phyloP scores from a whole-genome alignment of 1,284 basidiomycete species.

The Melampsora medusae region DNA sequence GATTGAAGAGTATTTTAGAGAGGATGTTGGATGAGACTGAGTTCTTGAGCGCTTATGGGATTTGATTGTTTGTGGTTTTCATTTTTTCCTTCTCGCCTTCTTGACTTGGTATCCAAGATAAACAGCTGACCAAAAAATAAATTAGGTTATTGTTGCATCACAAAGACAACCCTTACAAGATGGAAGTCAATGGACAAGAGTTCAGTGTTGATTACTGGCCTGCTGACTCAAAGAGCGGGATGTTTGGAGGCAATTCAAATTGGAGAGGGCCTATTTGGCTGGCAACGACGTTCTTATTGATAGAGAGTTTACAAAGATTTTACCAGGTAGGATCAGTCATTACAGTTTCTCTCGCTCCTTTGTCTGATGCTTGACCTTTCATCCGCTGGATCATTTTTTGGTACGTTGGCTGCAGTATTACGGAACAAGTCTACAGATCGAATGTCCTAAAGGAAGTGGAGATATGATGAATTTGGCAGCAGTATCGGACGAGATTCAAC shows the following conservation, averaged over 20 bases:
- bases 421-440: constrained; percentile 61
- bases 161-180: constrained; percentile 88
- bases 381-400: constrained; percentile 50
- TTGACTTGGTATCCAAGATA: not conserved
- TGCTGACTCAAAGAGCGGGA: constrained; percentile 89
- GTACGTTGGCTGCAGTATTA: constrained; percentile 48
- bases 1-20: constrained; percentile 79
- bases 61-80: constrained; percentile 72
- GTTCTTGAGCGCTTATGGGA: constrained; percentile 89
- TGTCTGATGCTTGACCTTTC: not conserved
- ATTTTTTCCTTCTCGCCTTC: not conserved
- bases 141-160: constrained; percentile 78
- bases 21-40: constrained; percentile 97
- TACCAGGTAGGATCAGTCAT: constrained; percentile 82
- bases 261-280: constrained; percentile 87
- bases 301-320: constrained; percentile 88
- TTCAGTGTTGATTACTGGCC: constrained; percentile 97
- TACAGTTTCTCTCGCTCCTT: constrained; percentile 67
- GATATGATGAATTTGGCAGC: constrained; percentile 88
- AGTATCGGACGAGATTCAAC: constrained; percentile 94
- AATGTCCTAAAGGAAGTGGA: constrained; percentile 91
- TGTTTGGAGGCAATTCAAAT: constrained; percentile 98
- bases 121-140: not conserved
- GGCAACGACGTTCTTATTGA: constrained; percentile 85
- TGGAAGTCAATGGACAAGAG: constrained; percentile 84